Evolutionary conservation across 371 early-diverging fungal genomes (phyloP).

Genomic region (Apophysomyces elegans): DNA sequence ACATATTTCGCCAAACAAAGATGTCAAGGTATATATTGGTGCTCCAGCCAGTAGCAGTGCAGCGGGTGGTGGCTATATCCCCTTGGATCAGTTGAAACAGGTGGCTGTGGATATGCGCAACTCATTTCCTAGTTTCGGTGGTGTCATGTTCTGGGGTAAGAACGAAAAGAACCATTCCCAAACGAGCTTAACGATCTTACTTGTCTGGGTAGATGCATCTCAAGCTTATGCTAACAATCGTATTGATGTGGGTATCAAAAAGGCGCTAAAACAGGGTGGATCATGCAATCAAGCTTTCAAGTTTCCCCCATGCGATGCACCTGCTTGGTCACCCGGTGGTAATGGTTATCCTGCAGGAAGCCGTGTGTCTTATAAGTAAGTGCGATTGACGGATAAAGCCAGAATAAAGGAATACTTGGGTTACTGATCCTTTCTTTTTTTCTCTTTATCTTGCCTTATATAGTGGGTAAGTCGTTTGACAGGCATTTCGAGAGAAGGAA

Average conservation of each 20-base stretch:
- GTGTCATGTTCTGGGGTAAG: slow-evolving; percentile 69
- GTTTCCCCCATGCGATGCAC: slow-evolving; percentile 39
- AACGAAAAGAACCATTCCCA: slow-evolving; percentile 8
- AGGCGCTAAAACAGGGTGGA: slow-evolving; percentile 23
- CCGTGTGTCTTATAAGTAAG: slow-evolving; percentile 56
- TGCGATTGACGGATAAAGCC: not conserved
- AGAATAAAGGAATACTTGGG: not conserved
- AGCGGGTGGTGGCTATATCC: slow-evolving; percentile 63
- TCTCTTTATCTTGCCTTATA: not conserved
- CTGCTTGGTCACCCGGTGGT: slow-evolving; percentile 37
- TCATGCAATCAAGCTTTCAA: slow-evolving; percentile 29
- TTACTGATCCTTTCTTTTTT: too few relatives aligned
- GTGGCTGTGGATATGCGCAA: slow-evolving; percentile 35
- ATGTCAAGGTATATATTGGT: slow-evolving; percentile 66
- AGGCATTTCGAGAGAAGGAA: not conserved
- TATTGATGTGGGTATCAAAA: slow-evolving; percentile 32
- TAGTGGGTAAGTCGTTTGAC: slow-evolving; percentile 33
- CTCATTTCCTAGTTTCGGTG: slow-evolving; percentile 59
- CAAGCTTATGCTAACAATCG: slow-evolving; percentile 46
- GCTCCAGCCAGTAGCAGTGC: slow-evolving; percentile 61
- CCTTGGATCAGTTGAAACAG: slow-evolving; percentile 25
- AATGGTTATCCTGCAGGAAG: slow-evolving; percentile 43
- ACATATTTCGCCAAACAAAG: slow-evolving; percentile 55
- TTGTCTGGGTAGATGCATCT: slow-evolving; percentile 38
- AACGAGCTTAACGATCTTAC: not conserved